phyloP scores from a whole-genome alignment of 306 rosid genomes.

The Sindora glabra region DNA sequence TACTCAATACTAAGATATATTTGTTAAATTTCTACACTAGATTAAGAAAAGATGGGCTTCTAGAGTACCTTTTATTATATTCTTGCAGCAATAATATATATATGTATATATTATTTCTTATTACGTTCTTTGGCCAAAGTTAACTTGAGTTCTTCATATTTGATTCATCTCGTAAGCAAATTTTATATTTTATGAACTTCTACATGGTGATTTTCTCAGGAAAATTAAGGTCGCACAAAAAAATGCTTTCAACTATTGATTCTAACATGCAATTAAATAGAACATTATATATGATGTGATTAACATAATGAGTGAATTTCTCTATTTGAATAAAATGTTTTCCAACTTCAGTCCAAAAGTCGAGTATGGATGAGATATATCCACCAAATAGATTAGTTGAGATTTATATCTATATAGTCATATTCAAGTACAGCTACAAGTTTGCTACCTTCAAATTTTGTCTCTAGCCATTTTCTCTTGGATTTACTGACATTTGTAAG shows the following conservation, averaged over 20 bases:
- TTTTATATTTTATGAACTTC: background rate
- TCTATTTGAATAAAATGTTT: background rate
- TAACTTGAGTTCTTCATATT: too few species aligned
- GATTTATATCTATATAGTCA: background rate
- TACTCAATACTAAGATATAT: background rate
- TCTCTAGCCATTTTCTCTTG: slow-evolving; percentile 64
- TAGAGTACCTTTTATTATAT: background rate
- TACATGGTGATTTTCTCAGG: background rate
- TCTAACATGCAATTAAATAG: background rate
- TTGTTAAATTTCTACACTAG: background rate
- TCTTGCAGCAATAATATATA: too few species aligned
- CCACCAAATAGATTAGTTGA: slow-evolving; percentile 3
- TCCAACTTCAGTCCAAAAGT: slow-evolving; percentile 6
- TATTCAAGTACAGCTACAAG: slow-evolving; percentile 5
- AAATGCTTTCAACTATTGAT: background rate
- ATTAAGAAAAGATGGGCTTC: background rate
- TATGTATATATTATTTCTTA: too few species aligned
- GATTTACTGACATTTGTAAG: slow-evolving; percentile 46
- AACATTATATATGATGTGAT: background rate
- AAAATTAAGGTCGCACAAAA: background rate
- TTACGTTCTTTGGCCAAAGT: too few species aligned
- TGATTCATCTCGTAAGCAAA: background rate
- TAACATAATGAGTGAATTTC: background rate
- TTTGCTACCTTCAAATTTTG: slow-evolving; percentile 62
- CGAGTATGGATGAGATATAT: background rate